A percentile compares a stretch with the other conserved stretches of the same genome.
These are phyloP conservation scores for Tolypocladium guangdongense DNA, from an alignment of 2,329 filamentous ascomycete species.

Conservation along the genomic window DNA sequence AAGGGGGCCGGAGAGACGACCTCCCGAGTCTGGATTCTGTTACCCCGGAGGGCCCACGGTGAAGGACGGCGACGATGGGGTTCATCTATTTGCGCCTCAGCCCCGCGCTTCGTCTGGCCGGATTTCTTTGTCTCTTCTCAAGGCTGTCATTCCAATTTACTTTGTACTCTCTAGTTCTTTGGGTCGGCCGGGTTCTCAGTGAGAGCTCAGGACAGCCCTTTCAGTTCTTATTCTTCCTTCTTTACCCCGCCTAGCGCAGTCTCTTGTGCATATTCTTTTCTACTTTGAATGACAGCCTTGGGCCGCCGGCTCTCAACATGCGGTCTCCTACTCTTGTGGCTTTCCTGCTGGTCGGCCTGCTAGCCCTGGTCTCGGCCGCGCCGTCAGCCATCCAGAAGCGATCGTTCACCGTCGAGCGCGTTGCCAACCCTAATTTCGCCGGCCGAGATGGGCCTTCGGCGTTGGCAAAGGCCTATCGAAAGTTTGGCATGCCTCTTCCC, in stretches of 20 bases:
- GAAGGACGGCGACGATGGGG: background rate
- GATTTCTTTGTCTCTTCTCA: background rate
- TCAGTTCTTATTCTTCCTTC: background rate
- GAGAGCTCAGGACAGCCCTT: background rate
- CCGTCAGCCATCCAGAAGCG: conserved; percentile 35
- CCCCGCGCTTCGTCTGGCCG: background rate
- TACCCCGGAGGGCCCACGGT: background rate
- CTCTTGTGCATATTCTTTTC: background rate
- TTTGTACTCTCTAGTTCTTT: background rate
- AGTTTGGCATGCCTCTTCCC: conserved; percentile 49
- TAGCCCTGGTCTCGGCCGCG: conserved; percentile 36
- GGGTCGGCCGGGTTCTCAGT: background rate
- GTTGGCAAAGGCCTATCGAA: conserved; percentile 55
- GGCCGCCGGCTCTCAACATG: conserved; percentile 2
- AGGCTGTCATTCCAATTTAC: background rate
- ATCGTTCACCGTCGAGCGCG: conserved; percentile 51
- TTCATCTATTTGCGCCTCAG: background rate
- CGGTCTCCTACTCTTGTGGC: conserved; percentile 5
- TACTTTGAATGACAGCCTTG: background rate
- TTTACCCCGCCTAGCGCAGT: conserved; percentile 1
- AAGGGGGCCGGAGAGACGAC: background rate
- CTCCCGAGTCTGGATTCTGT: background rate
- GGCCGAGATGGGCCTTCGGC: conserved; percentile 46
- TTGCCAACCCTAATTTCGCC: conserved; percentile 42
- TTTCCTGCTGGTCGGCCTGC: conserved; percentile 32